Evolutionary conservation across 2,329 filamentous ascomycete species (phyloP).

Genomic region (Fusarium sp.): DNA sequence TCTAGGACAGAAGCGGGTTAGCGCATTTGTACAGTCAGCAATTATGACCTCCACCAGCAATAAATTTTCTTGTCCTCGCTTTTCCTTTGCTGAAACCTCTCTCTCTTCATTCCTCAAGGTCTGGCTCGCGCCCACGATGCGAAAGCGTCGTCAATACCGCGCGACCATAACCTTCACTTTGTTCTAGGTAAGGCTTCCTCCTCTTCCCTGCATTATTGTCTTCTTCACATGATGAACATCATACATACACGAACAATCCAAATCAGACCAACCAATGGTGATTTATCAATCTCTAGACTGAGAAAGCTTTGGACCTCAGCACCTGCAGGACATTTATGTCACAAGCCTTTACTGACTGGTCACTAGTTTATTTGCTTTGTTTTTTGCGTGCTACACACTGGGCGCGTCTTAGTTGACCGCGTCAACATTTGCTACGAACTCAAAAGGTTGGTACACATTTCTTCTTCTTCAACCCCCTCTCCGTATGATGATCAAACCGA

Average conservation of each 20-base stretch:
- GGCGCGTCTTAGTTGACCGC: constrained; percentile 11
- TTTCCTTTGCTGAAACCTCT: constrained; percentile 22
- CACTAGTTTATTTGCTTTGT: constrained; percentile 1
- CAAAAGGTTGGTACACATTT: constrained; percentile 60
- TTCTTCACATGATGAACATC: constrained; percentile 49
- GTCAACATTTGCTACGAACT: constrained; percentile 11
- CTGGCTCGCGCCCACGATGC: constrained; percentile 36
- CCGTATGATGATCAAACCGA: constrained; percentile 70
- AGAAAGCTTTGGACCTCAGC: constrained; percentile 53
- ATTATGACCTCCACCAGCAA: constrained; percentile 37
- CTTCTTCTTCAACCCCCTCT: constrained; percentile 35
- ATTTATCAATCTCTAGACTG: constrained; percentile 63
- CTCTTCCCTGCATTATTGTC: background rate
- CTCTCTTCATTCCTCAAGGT: constrained; percentile 39
- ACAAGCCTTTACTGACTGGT: constrained; percentile 29
- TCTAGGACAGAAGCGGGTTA: constrained; percentile 39
- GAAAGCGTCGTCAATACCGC: constrained; percentile 33
- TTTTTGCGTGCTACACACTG: constrained; percentile 11
- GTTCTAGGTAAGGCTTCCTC: constrained; percentile 39
- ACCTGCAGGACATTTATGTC: constrained; percentile 13
- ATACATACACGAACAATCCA: constrained; percentile 68
- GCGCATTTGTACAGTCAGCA: constrained; percentile 40
- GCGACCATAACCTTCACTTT: constrained; percentile 20
- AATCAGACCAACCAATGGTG: constrained; percentile 70
- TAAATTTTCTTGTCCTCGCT: constrained; percentile 41